These are phyloP conservation scores for Apiospora phragmitis DNA, from an alignment of 2,329 filamentous ascomycete species.

Conservation along the genomic window DNA sequence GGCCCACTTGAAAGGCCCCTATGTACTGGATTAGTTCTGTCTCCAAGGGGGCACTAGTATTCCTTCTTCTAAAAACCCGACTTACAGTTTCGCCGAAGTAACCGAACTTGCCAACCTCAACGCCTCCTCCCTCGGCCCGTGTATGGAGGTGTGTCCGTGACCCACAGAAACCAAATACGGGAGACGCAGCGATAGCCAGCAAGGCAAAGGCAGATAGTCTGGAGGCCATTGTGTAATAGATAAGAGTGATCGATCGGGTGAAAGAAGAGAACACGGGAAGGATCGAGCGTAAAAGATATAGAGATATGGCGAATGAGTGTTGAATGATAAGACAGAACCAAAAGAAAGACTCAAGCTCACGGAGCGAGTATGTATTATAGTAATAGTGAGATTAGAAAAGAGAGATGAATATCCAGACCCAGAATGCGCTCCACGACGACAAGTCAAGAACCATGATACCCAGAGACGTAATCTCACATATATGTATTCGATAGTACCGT, in stretches of 20 bases:
- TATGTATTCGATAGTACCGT: neutral
- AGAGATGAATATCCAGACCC: neutral
- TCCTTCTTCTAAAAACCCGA: neutral
- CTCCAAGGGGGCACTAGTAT: neutral
- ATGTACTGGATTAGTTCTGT: neutral
- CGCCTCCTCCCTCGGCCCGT: constrained; percentile 27
- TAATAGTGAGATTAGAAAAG: neutral
- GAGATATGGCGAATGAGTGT: neutral
- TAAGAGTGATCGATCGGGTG: neutral
- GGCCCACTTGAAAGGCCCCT: constrained; percentile 37
- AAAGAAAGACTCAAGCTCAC: constrained; percentile 15
- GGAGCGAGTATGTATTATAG: constrained; percentile 13
- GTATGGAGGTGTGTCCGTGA: constrained; percentile 29
- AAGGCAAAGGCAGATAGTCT: constrained; percentile 18
- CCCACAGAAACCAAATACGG: constrained; percentile 30
- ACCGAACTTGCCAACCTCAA: constrained; percentile 35
- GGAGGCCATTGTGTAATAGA: constrained; percentile 20
- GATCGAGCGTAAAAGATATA: neutral
- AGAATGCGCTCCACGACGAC: neutral
- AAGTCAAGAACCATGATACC: neutral
- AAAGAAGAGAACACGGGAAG: neutral
- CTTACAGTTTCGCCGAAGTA: constrained; percentile 24
- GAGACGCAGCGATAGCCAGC: constrained; percentile 27
- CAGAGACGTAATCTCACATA: constrained; percentile 1
- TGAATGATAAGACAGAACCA: constrained; percentile 3